phyloP scores from a whole-genome alignment of 2,329 filamentous ascomycete genomes.

The Davidsoniella australis region DNA sequence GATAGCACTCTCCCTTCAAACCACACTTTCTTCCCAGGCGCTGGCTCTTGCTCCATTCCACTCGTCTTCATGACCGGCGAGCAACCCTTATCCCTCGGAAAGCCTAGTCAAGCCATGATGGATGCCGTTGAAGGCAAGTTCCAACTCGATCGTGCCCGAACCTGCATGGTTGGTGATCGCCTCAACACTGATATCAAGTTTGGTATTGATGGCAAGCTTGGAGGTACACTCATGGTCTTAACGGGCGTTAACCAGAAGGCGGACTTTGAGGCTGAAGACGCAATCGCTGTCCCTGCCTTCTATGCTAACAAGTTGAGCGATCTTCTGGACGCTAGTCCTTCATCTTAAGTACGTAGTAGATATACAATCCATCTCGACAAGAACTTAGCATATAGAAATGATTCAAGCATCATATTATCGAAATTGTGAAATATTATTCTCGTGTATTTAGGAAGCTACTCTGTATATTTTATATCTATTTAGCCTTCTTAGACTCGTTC shows the following conservation, averaged over 20 bases:
- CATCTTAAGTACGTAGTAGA: background rate
- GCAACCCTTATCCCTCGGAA: constrained; percentile 66
- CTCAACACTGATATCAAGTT: constrained; percentile 94
- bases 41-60: constrained; percentile 65
- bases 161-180: constrained; percentile 93
- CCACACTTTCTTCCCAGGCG: constrained; percentile 75
- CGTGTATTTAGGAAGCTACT: too few species aligned
- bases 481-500: constrained; percentile 11
- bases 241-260: constrained; percentile 79
- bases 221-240: constrained; percentile 78
- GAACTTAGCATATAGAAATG: constrained; percentile 2
- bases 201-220: constrained; percentile 75
- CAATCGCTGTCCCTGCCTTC: constrained; percentile 55
- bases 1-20: constrained; percentile 78
- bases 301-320: constrained; percentile 80
- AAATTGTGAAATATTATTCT: background rate
- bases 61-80: constrained; percentile 53
- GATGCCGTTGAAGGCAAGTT: constrained; percentile 96
- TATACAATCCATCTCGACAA: background rate
- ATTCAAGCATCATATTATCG: constrained; percentile 10
- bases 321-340: constrained; percentile 25
- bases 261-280: constrained; percentile 56
- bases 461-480: constrained; percentile 14
- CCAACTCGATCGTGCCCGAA: constrained; percentile 61
- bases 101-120: constrained; percentile 99